Evolutionary conservation across 345 rosid species (phyloP).

Genomic region (Moricandia arvensis): DNA sequence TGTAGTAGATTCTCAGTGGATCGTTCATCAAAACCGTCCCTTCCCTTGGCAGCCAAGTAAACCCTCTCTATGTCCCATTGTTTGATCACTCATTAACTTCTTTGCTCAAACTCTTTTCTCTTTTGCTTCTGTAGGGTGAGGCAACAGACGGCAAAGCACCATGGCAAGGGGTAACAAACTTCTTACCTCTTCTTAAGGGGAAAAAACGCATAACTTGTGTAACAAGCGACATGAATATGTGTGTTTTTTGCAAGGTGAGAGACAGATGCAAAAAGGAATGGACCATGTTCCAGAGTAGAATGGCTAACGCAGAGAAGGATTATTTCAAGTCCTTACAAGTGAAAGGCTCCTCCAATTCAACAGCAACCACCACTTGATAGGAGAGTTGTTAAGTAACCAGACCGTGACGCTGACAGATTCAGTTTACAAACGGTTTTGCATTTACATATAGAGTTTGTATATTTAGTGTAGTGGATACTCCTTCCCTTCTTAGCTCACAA

Average conservation of each 20-base stretch:
- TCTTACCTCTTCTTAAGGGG: background rate
- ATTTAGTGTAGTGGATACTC: conserved; percentile 25
- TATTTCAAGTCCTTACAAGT: conserved; percentile 44
- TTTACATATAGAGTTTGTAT: conserved; percentile 34
- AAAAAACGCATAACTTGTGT: conserved; percentile 1
- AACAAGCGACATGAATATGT: conserved; percentile 2
- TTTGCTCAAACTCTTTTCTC: background rate
- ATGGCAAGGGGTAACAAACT: conserved; percentile 79
- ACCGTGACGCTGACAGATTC: conserved; percentile 19
- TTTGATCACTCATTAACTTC: background rate
- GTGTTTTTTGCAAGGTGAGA: conserved; percentile 63
- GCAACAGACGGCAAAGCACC: conserved; percentile 64
- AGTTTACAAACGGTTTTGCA: conserved; percentile 21
- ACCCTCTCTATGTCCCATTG: background rate
- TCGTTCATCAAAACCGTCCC: conserved; percentile 89
- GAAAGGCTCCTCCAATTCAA: conserved; percentile 39
- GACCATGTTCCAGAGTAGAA: conserved; percentile 74
- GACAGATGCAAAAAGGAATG: conserved; percentile 90
- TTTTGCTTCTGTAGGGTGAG: conserved; percentile 56
- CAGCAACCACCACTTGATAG: conserved; percentile 33
- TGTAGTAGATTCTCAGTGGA: conserved; percentile 97
- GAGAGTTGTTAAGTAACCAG: conserved; percentile 15
- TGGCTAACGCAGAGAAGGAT: conserved; percentile 62
- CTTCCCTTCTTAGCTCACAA: background rate
- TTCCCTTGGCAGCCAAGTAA: conserved; percentile 88